Conservation (phyloP, 768 basidiomycete genomes). For the Naganishia vaughanmartiniae region DNA sequence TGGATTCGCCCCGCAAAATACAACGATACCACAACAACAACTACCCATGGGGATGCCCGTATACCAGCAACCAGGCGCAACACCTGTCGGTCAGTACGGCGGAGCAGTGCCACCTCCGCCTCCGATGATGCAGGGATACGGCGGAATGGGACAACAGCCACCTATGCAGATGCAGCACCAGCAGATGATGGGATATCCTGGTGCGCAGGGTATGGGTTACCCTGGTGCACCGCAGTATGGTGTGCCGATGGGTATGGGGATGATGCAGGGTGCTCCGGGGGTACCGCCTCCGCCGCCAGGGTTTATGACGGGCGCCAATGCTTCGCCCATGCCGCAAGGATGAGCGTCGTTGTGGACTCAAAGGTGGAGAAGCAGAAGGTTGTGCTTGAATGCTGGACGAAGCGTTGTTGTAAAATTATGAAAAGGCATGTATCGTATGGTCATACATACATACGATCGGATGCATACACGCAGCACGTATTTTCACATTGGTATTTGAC, state of each 20-base stretch:
- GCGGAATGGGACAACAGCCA: not conserved
- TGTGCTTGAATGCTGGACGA: not conserved
- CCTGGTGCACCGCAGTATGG: conserved; percentile 3
- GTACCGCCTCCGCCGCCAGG: conserved; percentile 28
- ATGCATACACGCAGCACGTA: not conserved
- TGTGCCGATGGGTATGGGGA: conserved; percentile 19
- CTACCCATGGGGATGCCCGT: conserved; percentile 50
- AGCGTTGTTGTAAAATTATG: conserved; percentile 1
- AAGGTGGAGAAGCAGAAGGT: not conserved
- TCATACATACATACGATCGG: conserved; percentile 1
- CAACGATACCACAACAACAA: conserved; percentile 37
- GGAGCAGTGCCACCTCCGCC: conserved; percentile 38
- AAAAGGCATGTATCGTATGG: conserved; percentile 3
- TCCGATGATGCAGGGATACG: conserved; percentile 31
- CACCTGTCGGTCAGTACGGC: conserved; percentile 25
- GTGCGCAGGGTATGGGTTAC: conserved; percentile 11
- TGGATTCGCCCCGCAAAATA: conserved; percentile 31
- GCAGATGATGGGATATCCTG: conserved; percentile 13
- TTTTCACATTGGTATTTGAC: not conserved
- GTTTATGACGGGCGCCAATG: conserved; percentile 32
- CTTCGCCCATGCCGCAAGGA: conserved; percentile 25
- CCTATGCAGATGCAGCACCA: not conserved
- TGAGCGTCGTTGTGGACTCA: not conserved
- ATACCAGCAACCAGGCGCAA: conserved; percentile 44
- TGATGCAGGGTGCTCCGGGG: conserved; percentile 8